Conservation (phyloP, 768 basidiomycete genomes). For the Pleurotus platypus region DNA sequence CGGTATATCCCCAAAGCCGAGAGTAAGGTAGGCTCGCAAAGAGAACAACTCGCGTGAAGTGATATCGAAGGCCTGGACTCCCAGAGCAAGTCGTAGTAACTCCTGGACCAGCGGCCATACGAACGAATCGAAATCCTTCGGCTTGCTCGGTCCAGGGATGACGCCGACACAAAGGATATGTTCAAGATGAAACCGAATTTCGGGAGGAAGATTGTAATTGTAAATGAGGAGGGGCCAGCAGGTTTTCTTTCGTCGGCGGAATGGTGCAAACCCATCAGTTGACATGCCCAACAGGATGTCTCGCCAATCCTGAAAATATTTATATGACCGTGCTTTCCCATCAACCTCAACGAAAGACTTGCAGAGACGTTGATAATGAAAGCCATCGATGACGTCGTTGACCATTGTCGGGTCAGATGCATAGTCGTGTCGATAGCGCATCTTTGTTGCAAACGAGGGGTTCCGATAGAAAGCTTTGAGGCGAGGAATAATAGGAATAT, state of each 20-base stretch:
- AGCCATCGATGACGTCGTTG: conserved; percentile 31
- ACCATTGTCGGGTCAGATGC: conserved; percentile 12
- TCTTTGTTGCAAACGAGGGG: conserved; percentile 14
- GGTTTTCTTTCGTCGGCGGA: conserved; percentile 12
- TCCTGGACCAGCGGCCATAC: conserved; percentile 32
- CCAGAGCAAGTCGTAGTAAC: conserved; percentile 22
- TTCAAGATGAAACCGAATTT: too few relatives aligned
- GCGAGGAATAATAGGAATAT: conserved; percentile 35
- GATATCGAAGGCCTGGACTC: conserved; percentile 26
- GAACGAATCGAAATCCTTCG: conserved; percentile 36
- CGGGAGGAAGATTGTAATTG: too few relatives aligned
- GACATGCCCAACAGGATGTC: conserved; percentile 38
- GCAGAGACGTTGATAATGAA: conserved; percentile 21
- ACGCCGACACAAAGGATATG: too few relatives aligned
- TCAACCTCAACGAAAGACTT: conserved; percentile 19
- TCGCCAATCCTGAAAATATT: conserved; percentile 25
- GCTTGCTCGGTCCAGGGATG: too few relatives aligned
- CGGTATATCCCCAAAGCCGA: conserved; percentile 8
- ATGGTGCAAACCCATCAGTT: conserved; percentile 34
- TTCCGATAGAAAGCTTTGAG: conserved; percentile 23
- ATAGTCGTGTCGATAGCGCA: conserved; percentile 25
- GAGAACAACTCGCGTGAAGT: conserved; percentile 16
- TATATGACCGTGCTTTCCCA: conserved; percentile 16
- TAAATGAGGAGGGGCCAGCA: too few relatives aligned
- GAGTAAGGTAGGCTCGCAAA: background rate